Evolutionary conservation across 2,329 filamentous ascomycete species (phyloP), one percentile per base, ranked within the genome.

Genomic region (Fusarium sp.): DNA sequence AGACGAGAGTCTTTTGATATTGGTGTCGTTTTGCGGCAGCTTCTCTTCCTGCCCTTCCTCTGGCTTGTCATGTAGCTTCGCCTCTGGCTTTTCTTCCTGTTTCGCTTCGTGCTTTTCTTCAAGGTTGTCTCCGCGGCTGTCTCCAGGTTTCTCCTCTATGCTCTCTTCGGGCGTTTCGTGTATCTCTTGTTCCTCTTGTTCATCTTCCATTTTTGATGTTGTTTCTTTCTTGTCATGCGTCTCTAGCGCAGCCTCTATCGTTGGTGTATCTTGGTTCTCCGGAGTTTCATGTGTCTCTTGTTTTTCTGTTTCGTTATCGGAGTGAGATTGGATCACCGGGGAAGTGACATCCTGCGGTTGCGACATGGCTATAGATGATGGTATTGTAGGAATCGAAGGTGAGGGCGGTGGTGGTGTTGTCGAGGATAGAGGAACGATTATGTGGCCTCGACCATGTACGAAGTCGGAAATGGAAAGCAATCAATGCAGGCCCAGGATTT

Each of bases 331-430:
- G 36, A 61, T 51, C 59, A 68, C 69, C 51, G 70, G 65, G 41
- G 74, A 74, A 53, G 69, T 70, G 60, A 61, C 65, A 48, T 77
- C 74, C 58, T 75, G 75, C 53, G 69, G 71, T 68, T 78, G 76
- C 66, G 77, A 74, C 78, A 80, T 80, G 70, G 58, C 36, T 68
- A 53, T 51, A 51, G 45, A 45, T 55, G 42, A 49, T 48, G 46
- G 49, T 51, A 42, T 48, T 43, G 42, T 46, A 21, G 60, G 47
- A n/a, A 41, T 35, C 46, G 35, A 37, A 39, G 35, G 23, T 40
- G 40, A 49, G 55, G 33, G 37, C 48, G 31, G 51, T 46, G 35
- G 56, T 68, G 27, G 58, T 57, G 21, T 55, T 42, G 47, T 67
- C 58, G 59, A 58, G 56, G 39, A 62, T 42, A 46, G 46, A 55